Percentiles rank a stretch among this genome's conserved stretches.
Evolutionary conservation across 140 eudicot genomes (phyloP).

Genomic region (Flaveria floridana): DNA sequence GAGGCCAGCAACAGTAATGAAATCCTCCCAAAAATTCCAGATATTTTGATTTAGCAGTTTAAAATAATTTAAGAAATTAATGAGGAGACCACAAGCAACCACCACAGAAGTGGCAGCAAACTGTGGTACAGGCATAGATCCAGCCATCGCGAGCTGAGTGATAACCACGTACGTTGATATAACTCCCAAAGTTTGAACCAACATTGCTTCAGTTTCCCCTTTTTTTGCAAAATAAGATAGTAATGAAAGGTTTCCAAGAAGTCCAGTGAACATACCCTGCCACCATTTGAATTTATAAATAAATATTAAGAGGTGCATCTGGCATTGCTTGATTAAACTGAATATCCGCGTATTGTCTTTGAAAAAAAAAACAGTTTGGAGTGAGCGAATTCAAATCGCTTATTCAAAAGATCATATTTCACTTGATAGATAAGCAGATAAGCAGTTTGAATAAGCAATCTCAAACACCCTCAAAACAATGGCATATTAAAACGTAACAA

Average conservation of each 20-base stretch:
- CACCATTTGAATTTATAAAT: conserved; percentile 12
- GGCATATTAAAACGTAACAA: too few species aligned
- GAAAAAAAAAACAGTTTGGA: too few species aligned
- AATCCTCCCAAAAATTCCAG: conserved; percentile 94
- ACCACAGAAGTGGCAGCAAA: conserved; percentile 58
- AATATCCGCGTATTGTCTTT: too few species aligned
- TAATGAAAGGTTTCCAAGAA: conserved; percentile 84
- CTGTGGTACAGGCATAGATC: conserved; percentile 90
- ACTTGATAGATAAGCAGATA: too few species aligned
- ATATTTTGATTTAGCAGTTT: conserved; percentile 51
- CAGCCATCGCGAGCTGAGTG: conserved; percentile 83
- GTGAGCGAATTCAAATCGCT: too few species aligned
- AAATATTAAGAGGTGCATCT: neutral
- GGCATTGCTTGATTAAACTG: neutral
- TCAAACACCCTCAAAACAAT: too few species aligned
- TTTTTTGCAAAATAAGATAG: conserved; percentile 87
- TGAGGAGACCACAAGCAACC: conserved; percentile 66
- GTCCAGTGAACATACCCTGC: conserved; percentile 93
- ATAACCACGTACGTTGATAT: conserved; percentile 71
- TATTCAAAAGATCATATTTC: too few species aligned
- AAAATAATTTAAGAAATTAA: conserved; percentile 71
- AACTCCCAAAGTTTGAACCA: conserved; percentile 88
- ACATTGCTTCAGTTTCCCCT: conserved; percentile 80
- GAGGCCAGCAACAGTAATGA: conserved; percentile 82
- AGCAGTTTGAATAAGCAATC: too few species aligned